Percentiles rank a stretch among this genome's conserved stretches.
Evolutionary conservation across 1,139 yeast genomes (phyloP).

Genomic region (Chernovozyma aurita): DNA sequence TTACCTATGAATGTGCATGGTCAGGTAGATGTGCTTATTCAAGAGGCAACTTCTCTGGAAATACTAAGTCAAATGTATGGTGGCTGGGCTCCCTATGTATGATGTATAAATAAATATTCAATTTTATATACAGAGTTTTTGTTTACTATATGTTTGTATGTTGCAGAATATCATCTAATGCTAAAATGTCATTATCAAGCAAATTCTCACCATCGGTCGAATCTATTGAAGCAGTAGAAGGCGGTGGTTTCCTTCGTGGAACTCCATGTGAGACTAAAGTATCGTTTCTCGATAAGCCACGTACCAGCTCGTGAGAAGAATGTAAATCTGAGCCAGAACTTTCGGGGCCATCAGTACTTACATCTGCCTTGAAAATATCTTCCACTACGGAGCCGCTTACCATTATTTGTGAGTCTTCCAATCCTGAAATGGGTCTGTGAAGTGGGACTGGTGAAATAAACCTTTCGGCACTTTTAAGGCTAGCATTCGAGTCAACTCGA

Average conservation of each 20-base stretch:
- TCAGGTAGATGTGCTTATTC: constrained; percentile 85
- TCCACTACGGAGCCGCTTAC: neutral
- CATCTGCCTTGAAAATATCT: neutral
- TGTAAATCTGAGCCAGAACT: neutral
- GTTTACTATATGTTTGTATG: too few relatives aligned
- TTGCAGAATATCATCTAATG: neutral
- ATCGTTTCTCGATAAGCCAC: neutral
- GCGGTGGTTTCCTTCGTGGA: neutral
- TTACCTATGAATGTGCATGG: constrained; percentile 88
- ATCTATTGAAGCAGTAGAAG: neutral
- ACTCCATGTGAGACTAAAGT: neutral
- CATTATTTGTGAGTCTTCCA: neutral
- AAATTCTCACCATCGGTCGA: neutral
- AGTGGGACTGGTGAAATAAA: neutral
- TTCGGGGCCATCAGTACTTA: neutral
- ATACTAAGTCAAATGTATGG: constrained; percentile 82
- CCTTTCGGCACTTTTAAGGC: neutral
- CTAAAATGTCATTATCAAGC: neutral
- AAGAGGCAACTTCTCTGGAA: constrained; percentile 72
- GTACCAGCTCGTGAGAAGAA: neutral
- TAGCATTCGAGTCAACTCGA: neutral
- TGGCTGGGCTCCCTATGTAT: constrained; percentile 83
- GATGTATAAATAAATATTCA: too few relatives aligned
- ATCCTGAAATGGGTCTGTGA: neutral
- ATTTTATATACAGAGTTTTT: neutral